Base-by-base conservation (phyloP, 495 filamentous ascomycete species). In the Staphylotrichum tortipilum region DNA sequence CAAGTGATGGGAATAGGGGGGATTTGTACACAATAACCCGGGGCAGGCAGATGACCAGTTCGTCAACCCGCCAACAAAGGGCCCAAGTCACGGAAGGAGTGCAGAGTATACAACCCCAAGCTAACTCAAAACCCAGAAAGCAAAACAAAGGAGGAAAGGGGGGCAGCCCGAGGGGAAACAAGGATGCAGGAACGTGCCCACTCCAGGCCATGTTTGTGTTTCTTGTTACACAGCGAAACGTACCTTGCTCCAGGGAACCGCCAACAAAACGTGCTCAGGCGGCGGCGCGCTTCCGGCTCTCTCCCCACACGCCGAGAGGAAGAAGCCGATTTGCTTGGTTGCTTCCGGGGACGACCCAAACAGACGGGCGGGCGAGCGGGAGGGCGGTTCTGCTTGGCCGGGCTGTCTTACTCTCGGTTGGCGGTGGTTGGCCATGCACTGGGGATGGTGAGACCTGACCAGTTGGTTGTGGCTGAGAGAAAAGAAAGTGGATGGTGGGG, bases 371-470 rank as follows among this genome's bases (percentile, higher is more conserved):
- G 7, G 11, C 35, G 12, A 29, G n/a, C n/a, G n/a, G n/a, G n/a
- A n/a, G n/a, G n/a, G n/a, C n/a, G n/a, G n/a, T n/a, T 22, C 21
- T 34, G 28, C 30, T 50, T 37, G 22, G 21, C 19, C 38, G 8
- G 38, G 17, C 22, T 50, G 47, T 50, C 38, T 43, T 37, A 43
- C 39, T 34, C 39, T 50, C 30, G 29, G 30, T 35, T 44, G 33
- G 22, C 30, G 26, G 19, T 19, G 39, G 19, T 42, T 36, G 47
- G 38, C 12, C 39, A 37, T 10, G 38, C 39, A n/a, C 23, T 15
- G 15, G n/a, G 38, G n/a, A 14, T 15, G 30, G 47, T 50, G 39
- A 37, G 47, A 50, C 47, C 30, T 43, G 12, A 22, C 12, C 30
- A 49, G 29, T 42, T 31, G 38, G 38, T 11, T 5, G 15, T 43